phyloP scores from a whole-genome alignment of 2,329 filamentous ascomycete genomes.

The Neonectria faginata region DNA sequence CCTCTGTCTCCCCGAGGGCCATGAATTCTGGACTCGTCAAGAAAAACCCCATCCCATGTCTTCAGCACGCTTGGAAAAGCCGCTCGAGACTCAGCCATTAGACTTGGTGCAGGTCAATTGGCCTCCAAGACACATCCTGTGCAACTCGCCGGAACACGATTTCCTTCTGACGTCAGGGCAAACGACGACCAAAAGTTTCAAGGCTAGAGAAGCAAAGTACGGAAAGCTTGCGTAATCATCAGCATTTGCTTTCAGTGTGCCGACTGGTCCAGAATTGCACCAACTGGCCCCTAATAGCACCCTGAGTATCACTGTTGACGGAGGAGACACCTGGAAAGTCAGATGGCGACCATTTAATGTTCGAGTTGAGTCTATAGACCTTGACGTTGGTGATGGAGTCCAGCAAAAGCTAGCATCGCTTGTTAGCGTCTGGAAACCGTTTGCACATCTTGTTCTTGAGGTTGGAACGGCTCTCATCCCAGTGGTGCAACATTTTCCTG shows the following conservation, averaged over 20 bases:
- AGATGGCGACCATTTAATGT: conserved; percentile 15
- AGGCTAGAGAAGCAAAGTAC: conserved; percentile 51
- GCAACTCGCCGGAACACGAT: conserved; percentile 43
- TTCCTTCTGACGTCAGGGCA: conserved; percentile 28
- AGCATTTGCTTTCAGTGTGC: conserved; percentile 56
- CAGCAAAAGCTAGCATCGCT: conserved; percentile 8
- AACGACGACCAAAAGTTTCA: conserved; percentile 28
- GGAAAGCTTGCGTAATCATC: conserved; percentile 59
- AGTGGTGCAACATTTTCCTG: conserved; percentile 35
- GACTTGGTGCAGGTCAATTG: conserved; percentile 17
- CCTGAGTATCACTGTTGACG: conserved; percentile 41
- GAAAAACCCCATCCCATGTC: conserved; percentile 29
- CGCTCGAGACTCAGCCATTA: not conserved
- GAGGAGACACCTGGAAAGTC: conserved; percentile 43
- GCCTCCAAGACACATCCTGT: conserved; percentile 55
- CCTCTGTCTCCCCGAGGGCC: conserved; percentile 49
- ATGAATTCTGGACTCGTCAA: conserved; percentile 30
- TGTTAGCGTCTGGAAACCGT: conserved; percentile 39
- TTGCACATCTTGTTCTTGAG: conserved; percentile 30
- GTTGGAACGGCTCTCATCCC: conserved; percentile 40
- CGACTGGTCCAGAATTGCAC: conserved; percentile 44
- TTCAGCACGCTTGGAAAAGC: not conserved
- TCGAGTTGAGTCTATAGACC: not conserved
- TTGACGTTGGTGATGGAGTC: not conserved
- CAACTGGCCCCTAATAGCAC: conserved; percentile 45